These are phyloP conservation scores for Oldenlandia corymbosa DNA, from an alignment of 257 asterid genomes.

Conservation along the genomic window DNA sequence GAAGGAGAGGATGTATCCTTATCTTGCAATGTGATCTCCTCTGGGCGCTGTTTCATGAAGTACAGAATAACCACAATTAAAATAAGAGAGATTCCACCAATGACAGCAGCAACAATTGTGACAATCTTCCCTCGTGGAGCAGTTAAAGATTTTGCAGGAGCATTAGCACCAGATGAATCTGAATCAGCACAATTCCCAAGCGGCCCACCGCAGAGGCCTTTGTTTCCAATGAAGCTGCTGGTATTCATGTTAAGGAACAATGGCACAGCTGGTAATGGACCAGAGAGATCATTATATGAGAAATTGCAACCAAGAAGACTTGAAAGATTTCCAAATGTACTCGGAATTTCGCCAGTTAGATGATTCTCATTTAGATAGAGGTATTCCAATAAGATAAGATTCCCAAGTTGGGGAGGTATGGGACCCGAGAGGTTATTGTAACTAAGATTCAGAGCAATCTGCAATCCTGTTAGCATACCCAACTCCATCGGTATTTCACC, in stretches of 20 bases:
- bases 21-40: conserved; percentile 40
- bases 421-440: conserved; percentile 60
- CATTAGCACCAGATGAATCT: conserved; percentile 21
- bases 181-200: conserved; percentile 55
- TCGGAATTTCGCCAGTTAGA: conserved; percentile 73
- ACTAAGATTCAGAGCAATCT: conserved; percentile 83
- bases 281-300: conserved; percentile 67
- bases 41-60: conserved; percentile 55
- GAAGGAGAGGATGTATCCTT: conserved; percentile 39
- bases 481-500: conserved; percentile 78
- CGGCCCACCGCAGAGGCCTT: conserved; percentile 80
- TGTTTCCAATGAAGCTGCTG: conserved; percentile 71
- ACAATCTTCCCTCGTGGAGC: conserved; percentile 54
- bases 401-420: conserved; percentile 78
- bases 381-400: conserved; percentile 65
- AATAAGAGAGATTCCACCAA: conserved; percentile 82
- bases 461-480: conserved; percentile 65
- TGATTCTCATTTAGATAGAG: conserved; percentile 66
- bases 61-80: conserved; percentile 57
- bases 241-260: conserved; percentile 66
- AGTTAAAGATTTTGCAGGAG: conserved; percentile 18
- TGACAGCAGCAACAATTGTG: conserved; percentile 52
- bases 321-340: conserved; percentile 65
- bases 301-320: conserved; percentile 84
- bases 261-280: conserved; percentile 66